A percentile compares a stretch with the other conserved stretches of the same genome.
Evolutionary conservation across 495 filamentous ascomycete species (phyloP).

Genomic region (Neurospora sp.): DNA sequence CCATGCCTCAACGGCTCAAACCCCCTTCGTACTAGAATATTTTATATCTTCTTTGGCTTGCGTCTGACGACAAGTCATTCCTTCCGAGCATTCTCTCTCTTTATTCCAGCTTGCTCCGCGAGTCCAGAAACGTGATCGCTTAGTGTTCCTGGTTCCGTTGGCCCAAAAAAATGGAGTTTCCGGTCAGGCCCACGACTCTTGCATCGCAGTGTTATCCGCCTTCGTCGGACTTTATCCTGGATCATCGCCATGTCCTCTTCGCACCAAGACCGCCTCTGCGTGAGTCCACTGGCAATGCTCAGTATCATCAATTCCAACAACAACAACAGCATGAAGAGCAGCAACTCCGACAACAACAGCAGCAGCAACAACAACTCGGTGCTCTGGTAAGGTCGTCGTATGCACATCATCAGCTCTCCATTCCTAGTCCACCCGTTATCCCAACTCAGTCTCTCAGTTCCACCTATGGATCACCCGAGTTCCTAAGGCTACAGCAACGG

Average conservation of each 20-base stretch:
- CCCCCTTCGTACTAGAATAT: constrained; percentile 10
- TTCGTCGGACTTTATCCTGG: constrained; percentile 7
- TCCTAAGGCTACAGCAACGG: constrained; percentile 11
- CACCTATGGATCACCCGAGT: constrained; percentile 21
- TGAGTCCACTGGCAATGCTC: constrained; percentile 40
- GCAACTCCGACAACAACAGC: background rate
- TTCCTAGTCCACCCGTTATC: constrained; percentile 32
- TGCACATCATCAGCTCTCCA: constrained; percentile 25
- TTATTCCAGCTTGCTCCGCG: constrained; percentile 34
- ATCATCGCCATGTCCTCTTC: constrained; percentile 11
- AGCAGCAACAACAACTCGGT: constrained; percentile 8
- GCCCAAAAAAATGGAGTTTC: constrained; percentile 15
- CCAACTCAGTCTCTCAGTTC: constrained; percentile 32
- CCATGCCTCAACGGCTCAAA: constrained; percentile 3
- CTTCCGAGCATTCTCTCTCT: constrained; percentile 46
- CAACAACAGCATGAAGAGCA: background rate
- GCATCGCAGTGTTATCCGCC: constrained; percentile 21
- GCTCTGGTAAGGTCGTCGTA: constrained; percentile 21
- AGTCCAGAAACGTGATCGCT: constrained; percentile 5
- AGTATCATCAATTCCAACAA: constrained; percentile 19
- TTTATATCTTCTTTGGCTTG: constrained; percentile 27
- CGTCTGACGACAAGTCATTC: constrained; percentile 23
- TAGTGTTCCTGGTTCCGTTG: constrained; percentile 2
- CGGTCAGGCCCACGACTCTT: constrained; percentile 14
- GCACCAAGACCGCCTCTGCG: constrained; percentile 33